Percentiles rank a stretch among this genome's conserved stretches.
phyloP scores from a whole-genome alignment of 768 basidiomycete species.

The Tylopilus felleus region DNA sequence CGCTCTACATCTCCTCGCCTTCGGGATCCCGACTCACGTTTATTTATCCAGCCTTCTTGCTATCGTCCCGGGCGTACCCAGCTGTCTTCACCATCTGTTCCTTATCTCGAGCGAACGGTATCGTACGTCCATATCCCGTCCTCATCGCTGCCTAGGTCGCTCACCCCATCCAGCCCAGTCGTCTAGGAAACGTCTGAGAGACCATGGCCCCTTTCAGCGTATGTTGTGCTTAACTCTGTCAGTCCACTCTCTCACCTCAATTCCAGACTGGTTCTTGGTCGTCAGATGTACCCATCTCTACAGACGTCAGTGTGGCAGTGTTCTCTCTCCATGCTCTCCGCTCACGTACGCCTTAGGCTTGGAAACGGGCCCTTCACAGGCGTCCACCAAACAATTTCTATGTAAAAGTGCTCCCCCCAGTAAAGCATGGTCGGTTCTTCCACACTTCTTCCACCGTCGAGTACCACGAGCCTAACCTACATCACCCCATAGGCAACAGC shows the following conservation, averaged over 20 bases:
- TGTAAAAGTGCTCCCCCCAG: constrained; percentile 55
- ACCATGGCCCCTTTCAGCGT: constrained; percentile 13
- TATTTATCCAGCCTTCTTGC: background rate
- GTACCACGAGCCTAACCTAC: background rate
- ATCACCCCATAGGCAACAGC: constrained; percentile 40
- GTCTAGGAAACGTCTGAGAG: background rate
- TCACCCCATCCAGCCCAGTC: constrained; percentile 3
- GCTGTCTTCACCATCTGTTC: too few relatives aligned
- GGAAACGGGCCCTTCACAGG: constrained; percentile 59
- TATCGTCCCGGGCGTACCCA: background rate
- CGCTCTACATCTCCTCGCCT: background rate
- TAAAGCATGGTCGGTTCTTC: constrained; percentile 49
- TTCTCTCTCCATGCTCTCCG: background rate
- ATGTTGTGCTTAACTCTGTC: background rate
- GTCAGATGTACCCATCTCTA: constrained; percentile 7
- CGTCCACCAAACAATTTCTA: constrained; percentile 57
- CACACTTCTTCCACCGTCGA: background rate
- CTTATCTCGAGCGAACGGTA: too few relatives aligned
- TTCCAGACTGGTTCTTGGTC: constrained; percentile 8
- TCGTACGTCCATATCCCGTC: background rate
- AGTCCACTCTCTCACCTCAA: background rate
- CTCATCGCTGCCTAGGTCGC: background rate
- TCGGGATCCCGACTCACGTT: background rate
- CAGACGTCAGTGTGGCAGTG: constrained; percentile 25
- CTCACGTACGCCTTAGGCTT: constrained; percentile 39